A percentile compares a stretch with the other conserved stretches of the same genome.
Conservation (phyloP, 371 early-diverging fungal genomes). For the Mortierella sp. region DNA sequence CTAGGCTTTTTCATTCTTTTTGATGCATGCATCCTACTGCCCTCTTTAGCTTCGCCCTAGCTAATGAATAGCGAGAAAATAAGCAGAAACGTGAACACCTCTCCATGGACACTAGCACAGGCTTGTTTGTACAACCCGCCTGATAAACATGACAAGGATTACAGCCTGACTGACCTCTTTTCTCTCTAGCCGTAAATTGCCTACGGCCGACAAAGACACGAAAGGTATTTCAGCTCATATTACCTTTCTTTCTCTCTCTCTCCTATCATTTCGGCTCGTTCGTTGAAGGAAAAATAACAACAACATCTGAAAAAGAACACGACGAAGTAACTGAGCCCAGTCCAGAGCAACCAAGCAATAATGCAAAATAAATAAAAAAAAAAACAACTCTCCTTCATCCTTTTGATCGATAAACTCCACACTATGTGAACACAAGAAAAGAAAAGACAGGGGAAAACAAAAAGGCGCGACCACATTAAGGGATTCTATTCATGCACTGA, state of each 20-base stretch:
- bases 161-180: not conserved
- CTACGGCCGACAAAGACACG: not conserved
- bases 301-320: not conserved
- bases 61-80: not conserved
- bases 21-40: not conserved
- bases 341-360: not conserved
- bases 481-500: slow-evolving; percentile 5
- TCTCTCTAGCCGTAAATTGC: no score
- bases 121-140: not conserved
- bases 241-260: not conserved
- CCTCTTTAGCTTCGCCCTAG: not conserved
- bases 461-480: not conserved
- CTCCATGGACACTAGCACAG: not conserved
- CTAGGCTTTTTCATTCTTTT: not conserved
- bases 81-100: not conserved
- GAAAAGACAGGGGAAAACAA: not conserved
- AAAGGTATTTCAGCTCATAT: not conserved
- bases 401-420: not conserved
- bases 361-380: not conserved
- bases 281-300: not conserved
- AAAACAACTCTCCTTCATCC: not conserved
- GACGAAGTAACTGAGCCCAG: not conserved
- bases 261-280: not conserved
- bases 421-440: not conserved
- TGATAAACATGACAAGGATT: not conserved